Conservation (phyloP, 2,329 filamentous ascomycete species). For the Fusarium hostae region DNA sequence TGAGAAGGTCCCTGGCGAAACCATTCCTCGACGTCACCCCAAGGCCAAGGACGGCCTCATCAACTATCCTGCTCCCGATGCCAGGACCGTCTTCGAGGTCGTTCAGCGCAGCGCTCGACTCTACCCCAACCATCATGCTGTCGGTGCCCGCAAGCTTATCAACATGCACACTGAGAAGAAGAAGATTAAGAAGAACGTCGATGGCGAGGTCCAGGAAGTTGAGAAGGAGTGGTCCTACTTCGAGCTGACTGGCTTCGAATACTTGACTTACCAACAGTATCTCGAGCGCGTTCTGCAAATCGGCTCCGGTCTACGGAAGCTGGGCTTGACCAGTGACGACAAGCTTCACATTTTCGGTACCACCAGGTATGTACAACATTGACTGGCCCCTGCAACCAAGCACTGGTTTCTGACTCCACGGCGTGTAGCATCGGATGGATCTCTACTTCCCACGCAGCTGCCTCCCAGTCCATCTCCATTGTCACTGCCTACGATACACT, state of each 20-base stretch:
- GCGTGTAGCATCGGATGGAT: constrained; percentile 79
- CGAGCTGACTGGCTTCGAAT: constrained; percentile 82
- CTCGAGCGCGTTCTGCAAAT: constrained; percentile 74
- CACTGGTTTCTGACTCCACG: constrained; percentile 8
- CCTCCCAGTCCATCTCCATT: constrained; percentile 88
- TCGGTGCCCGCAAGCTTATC: constrained; percentile 79
- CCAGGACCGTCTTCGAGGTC: constrained; percentile 83
- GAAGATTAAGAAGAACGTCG: constrained; percentile 88
- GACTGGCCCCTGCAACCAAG: neutral
- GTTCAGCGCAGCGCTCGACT: constrained; percentile 73
- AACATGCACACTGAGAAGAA: constrained; percentile 85
- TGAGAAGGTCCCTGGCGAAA: constrained; percentile 80
- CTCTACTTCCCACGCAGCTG: constrained; percentile 78
- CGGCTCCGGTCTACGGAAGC: constrained; percentile 77
- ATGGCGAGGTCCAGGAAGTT: constrained; percentile 81
- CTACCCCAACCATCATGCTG: constrained; percentile 71
- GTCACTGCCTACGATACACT: constrained; percentile 97
- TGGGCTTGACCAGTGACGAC: constrained; percentile 75
- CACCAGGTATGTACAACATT: constrained; percentile 69
- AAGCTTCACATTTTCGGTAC: constrained; percentile 84
- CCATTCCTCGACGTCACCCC: constrained; percentile 81
- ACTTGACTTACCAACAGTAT: constrained; percentile 83
- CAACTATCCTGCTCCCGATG: constrained; percentile 72
- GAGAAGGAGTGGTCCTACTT: constrained; percentile 94
- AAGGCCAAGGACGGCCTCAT: constrained; percentile 76